phyloP scores from a whole-genome alignment of 2,329 filamentous ascomycete species.

The Pyrenophora graminea region DNA sequence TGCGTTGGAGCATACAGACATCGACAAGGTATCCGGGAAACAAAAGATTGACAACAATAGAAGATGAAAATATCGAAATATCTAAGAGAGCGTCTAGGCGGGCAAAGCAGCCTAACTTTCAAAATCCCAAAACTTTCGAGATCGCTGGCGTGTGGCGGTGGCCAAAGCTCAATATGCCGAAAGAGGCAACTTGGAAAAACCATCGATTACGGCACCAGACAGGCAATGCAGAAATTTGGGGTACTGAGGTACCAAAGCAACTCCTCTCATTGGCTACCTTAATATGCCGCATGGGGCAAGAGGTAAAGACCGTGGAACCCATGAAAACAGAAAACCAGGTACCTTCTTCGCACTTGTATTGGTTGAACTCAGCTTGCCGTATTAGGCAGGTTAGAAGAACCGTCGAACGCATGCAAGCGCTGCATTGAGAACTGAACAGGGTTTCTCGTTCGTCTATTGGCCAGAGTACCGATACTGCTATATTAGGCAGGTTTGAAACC shows the following conservation, averaged over 20 bases:
- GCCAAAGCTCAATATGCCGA: constrained; percentile 8
- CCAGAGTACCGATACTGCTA: no score
- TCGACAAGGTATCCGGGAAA: constrained; percentile 15
- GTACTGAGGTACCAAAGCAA: not conserved
- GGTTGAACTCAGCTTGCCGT: not conserved
- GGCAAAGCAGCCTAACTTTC: not conserved
- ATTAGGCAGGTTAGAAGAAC: not conserved
- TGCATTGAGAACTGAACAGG: no score
- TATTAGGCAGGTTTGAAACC: no score
- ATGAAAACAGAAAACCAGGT: no score
- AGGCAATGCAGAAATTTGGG: not conserved
- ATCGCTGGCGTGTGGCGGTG: constrained; percentile 2
- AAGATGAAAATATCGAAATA: not conserved
- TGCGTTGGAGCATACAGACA: constrained; percentile 39
- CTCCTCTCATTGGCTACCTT: not conserved
- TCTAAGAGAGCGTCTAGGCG: not conserved
- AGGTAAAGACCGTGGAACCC: no score
- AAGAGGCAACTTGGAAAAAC: not conserved
- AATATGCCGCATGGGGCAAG: no score
- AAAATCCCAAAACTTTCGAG: constrained; percentile 9
- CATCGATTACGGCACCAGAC: not conserved
- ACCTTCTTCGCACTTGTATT: no score
- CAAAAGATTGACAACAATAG: not conserved
- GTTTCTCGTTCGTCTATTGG: no score
- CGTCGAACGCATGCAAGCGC: not conserved